Percentiles rank a stretch among this genome's conserved stretches.
Conservation (phyloP, 495 filamentous ascomycete genomes). For the Cercophora sp. region DNA sequence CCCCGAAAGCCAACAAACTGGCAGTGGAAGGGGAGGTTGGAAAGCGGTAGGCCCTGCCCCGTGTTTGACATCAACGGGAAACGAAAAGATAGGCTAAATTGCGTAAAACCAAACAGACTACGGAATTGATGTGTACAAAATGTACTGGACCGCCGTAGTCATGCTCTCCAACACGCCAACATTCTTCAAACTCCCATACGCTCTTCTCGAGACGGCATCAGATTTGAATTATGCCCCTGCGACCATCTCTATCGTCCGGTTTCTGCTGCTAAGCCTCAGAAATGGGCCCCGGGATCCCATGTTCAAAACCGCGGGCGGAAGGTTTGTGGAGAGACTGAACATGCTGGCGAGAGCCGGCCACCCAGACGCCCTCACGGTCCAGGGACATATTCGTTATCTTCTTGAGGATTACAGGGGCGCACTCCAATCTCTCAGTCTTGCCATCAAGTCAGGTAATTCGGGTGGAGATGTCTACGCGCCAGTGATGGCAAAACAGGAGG, state of each 20-base stretch:
- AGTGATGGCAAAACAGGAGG: neutral
- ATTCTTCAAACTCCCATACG: constrained; percentile 6
- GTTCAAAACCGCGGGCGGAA: neutral
- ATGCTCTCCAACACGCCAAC: constrained; percentile 5
- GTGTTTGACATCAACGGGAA: neutral
- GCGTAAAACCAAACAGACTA: constrained; percentile 12
- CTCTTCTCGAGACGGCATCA: constrained; percentile 26
- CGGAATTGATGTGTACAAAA: constrained; percentile 19
- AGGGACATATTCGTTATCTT: constrained; percentile 8
- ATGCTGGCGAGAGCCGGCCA: neutral
- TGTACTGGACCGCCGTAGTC: constrained; percentile 19
- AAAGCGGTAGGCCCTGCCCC: constrained; percentile 14
- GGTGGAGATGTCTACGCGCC: constrained; percentile 4
- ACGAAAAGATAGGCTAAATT: constrained; percentile 6
- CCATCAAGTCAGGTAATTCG: constrained; percentile 12
- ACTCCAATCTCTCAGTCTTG: constrained; percentile 20
- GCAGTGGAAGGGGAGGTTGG: constrained; percentile 14
- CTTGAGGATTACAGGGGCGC: constrained; percentile 6
- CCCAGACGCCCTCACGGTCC: constrained; percentile 11
- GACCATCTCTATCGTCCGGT: constrained; percentile 18
- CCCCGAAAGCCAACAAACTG: neutral
- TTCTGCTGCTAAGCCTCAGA: neutral
- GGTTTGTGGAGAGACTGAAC: neutral
- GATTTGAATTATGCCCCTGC: constrained; percentile 24
- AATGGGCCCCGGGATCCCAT: neutral